Percentiles rank a stretch among this genome's conserved stretches.
Conservation (phyloP, 176 grass and related monocot species). For the Urochloa ruziziensis region DNA sequence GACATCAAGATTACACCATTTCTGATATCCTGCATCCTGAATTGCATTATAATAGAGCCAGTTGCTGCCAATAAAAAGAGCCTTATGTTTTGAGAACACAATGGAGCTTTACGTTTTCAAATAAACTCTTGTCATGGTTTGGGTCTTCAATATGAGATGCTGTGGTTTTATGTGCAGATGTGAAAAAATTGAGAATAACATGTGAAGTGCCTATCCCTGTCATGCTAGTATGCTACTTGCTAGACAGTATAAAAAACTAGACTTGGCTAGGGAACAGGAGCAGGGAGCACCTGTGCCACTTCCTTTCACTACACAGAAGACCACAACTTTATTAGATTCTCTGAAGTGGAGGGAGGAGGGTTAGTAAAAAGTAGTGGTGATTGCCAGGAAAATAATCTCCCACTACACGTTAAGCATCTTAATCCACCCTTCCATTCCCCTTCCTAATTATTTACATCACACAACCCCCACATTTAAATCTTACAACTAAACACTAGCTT, state of each 20-base stretch:
- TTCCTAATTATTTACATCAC: not conserved
- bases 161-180: no score
- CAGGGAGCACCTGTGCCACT: constrained; percentile 15
- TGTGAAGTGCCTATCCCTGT: not conserved
- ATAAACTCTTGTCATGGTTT: not conserved
- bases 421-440: constrained; percentile 21
- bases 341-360: not conserved
- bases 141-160: no score
- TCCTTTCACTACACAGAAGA: not conserved
- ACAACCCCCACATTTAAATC: not conserved
- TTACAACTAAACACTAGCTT: not conserved
- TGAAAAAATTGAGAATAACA: no score
- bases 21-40: not conserved
- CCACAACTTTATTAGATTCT: constrained; percentile 38
- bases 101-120: not conserved
- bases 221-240: constrained; percentile 18
- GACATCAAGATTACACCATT: not conserved
- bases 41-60: not conserved
- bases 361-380: constrained; percentile 25
- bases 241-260: not conserved
- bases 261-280: not conserved
- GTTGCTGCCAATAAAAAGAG: not conserved
- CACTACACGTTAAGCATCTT: constrained; percentile 30
- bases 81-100: not conserved
- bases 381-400: constrained; percentile 36